Conservation (phyloP, 2,329 filamentous ascomycete species). For the Pyrenophora tritici-repentis region DNA sequence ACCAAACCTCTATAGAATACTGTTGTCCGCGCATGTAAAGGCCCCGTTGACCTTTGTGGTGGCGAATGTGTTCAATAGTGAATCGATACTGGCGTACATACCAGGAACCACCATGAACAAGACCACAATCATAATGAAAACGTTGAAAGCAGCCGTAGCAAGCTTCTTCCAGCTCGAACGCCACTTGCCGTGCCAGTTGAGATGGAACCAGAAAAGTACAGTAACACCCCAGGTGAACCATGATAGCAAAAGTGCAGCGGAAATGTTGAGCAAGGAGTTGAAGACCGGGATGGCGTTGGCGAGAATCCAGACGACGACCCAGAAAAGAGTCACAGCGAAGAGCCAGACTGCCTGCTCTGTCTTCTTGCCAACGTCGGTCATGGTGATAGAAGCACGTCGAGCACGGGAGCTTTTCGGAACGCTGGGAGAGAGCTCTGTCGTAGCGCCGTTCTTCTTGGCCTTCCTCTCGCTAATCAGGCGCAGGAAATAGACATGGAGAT, state of each 20-base stretch:
- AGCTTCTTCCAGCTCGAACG: constrained; percentile 25
- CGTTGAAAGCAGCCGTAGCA: constrained; percentile 26
- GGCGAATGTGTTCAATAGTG: constrained; percentile 29
- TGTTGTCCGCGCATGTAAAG: constrained; percentile 38
- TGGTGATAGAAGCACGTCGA: constrained; percentile 20
- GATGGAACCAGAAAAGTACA: constrained; percentile 37
- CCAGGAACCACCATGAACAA: constrained; percentile 33
- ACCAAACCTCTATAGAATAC: constrained; percentile 19
- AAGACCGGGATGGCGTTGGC: constrained; percentile 38
- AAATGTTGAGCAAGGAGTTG: constrained; percentile 34
- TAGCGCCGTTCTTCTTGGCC: constrained; percentile 14
- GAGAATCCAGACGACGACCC: constrained; percentile 34
- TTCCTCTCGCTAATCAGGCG: constrained; percentile 23
- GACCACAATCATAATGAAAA: constrained; percentile 28
- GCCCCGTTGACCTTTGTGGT: constrained; percentile 34
- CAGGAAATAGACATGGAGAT: constrained; percentile 31
- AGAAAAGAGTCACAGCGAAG: constrained; percentile 31
- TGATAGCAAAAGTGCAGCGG: constrained; percentile 28
- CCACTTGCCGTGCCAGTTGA: constrained; percentile 36
- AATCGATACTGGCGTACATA: constrained; percentile 33
- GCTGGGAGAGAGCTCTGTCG: constrained; percentile 6
- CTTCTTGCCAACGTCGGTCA: constrained; percentile 21
- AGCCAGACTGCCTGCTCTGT: constrained; percentile 30
- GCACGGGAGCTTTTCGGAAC: constrained; percentile 17
- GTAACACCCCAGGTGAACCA: constrained; percentile 39